A percentile compares a stretch with the other conserved stretches of the same genome.
These are phyloP conservation scores for Phytophthora parvispora DNA, from an alignment of 352 stramenopile genomes.

Conservation along the genomic window DNA sequence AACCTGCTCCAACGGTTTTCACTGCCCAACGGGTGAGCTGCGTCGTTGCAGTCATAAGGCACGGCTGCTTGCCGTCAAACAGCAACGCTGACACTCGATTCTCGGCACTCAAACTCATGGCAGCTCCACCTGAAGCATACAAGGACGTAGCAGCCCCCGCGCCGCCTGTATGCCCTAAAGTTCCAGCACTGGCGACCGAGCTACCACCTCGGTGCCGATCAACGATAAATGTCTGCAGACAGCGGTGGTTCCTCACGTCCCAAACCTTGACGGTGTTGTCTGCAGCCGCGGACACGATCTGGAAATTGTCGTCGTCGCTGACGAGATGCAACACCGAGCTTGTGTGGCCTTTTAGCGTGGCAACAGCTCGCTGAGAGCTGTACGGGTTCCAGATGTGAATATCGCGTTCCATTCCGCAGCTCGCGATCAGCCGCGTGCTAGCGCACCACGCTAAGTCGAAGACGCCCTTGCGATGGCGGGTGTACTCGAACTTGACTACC, in stretches of 20 bases:
- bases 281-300: constrained; percentile 84
- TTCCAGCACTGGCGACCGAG: background rate
- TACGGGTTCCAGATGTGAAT: constrained; percentile 94
- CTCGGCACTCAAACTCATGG: constrained; percentile 42
- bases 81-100: constrained; percentile 76
- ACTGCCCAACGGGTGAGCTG: constrained; percentile 78
- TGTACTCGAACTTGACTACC: constrained; percentile 88
- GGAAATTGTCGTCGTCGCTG: constrained; percentile 87
- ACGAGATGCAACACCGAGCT: constrained; percentile 81
- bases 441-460: constrained; percentile 86
- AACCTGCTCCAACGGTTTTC: constrained; percentile 55
- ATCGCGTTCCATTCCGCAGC: constrained; percentile 87
- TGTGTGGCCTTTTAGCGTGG: constrained; percentile 77
- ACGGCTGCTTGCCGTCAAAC: constrained; percentile 73
- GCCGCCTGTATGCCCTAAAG: constrained; percentile 5
- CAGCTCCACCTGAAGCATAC: constrained; percentile 52
- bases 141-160: constrained; percentile 10
- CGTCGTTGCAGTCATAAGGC: constrained; percentile 75
- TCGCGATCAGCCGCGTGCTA: constrained; percentile 80
- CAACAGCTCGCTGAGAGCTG: constrained; percentile 83
- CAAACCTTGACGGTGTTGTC: constrained; percentile 91
- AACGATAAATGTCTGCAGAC: constrained; percentile 83
- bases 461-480: constrained; percentile 84
- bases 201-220: constrained; percentile 34
- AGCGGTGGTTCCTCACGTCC: constrained; percentile 86